A percentile compares a stretch with the other conserved stretches of the same genome.
Evolutionary conservation across 768 basidiomycete genomes (phyloP).

Genomic region (Sporobolomyces phaffii): DNA sequence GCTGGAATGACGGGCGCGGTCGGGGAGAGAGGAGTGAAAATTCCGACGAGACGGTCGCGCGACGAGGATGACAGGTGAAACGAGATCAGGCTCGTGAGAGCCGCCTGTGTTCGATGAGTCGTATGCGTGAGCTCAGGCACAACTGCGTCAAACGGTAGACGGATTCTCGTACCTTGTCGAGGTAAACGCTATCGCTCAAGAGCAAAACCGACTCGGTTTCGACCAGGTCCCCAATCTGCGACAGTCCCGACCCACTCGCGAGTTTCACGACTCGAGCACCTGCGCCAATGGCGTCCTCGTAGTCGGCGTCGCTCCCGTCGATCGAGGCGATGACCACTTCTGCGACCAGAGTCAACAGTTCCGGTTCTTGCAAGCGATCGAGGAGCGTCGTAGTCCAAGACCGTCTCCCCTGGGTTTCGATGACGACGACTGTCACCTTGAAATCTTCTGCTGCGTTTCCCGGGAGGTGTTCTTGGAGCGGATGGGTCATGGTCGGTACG

Average conservation of each 20-base stretch:
- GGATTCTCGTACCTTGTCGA: constrained; percentile 26
- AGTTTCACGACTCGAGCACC: constrained; percentile 8
- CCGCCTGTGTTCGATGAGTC: not conserved
- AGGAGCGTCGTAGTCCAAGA: constrained; percentile 21
- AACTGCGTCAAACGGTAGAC: not conserved
- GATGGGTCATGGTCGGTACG: constrained; percentile 29
- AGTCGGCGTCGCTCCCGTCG: constrained; percentile 18
- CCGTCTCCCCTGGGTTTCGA: constrained; percentile 22
- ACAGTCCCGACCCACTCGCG: constrained; percentile 12
- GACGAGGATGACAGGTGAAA: constrained; percentile 27
- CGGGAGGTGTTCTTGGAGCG: constrained; percentile 30
- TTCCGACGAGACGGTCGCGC: constrained; percentile 15
- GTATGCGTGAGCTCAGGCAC: not conserved
- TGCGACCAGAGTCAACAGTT: constrained; percentile 14
- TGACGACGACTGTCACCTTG: constrained; percentile 23
- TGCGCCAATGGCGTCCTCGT: not conserved
- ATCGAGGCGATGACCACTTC: constrained; percentile 25
- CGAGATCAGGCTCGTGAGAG: constrained; percentile 15
- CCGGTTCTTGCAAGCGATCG: constrained; percentile 12
- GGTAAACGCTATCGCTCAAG: constrained; percentile 26
- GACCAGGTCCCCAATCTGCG: constrained; percentile 3
- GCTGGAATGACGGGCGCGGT: constrained; percentile 1
- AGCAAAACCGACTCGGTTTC: constrained; percentile 10
- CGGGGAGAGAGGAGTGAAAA: constrained; percentile 10
- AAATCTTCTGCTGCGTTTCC: constrained; percentile 4